Percentiles rank a stretch among this genome's conserved stretches.
phyloP scores from a whole-genome alignment of 257 asterid species.

The Eustoma russellianum region DNA sequence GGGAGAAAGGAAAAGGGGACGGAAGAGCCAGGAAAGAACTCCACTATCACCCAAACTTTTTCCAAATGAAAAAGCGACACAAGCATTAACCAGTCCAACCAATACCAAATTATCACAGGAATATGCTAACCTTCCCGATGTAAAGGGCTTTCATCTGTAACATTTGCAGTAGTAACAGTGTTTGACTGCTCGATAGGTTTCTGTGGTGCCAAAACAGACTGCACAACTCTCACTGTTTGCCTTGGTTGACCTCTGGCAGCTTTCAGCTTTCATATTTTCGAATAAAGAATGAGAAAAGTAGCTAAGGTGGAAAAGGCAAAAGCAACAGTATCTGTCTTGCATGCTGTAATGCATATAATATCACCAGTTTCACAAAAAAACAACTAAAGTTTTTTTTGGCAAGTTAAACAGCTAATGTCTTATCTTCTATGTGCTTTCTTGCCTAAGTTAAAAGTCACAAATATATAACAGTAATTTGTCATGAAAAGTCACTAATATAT shows the following conservation, averaged over 20 bases:
- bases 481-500: too few relatives aligned
- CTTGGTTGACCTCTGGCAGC: slow-evolving; percentile 50
- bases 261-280: slow-evolving; percentile 22
- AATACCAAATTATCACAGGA: too few relatives aligned
- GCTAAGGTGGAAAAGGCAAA: background rate
- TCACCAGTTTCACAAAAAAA: background rate
- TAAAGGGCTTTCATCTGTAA: slow-evolving; percentile 32
- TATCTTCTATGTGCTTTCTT: background rate
- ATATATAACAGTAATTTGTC: too few relatives aligned
- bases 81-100: too few relatives aligned
- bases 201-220: slow-evolving; percentile 32
- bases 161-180: too few relatives aligned
- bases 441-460: too few relatives aligned
- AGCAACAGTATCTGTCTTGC: background rate
- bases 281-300: background rate
- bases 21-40: background rate
- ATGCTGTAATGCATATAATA: background rate
- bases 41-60: background rate
- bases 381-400: background rate
- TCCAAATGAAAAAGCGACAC: background rate
- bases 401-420: background rate
- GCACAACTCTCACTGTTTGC: slow-evolving; percentile 31
- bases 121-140: slow-evolving; percentile 43
- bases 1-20: background rate
- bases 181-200: slow-evolving; percentile 40